Base-by-base conservation (phyloP, 225 moss, liverwort and hornwort species). In the Thuidium tamariscinum region DNA sequence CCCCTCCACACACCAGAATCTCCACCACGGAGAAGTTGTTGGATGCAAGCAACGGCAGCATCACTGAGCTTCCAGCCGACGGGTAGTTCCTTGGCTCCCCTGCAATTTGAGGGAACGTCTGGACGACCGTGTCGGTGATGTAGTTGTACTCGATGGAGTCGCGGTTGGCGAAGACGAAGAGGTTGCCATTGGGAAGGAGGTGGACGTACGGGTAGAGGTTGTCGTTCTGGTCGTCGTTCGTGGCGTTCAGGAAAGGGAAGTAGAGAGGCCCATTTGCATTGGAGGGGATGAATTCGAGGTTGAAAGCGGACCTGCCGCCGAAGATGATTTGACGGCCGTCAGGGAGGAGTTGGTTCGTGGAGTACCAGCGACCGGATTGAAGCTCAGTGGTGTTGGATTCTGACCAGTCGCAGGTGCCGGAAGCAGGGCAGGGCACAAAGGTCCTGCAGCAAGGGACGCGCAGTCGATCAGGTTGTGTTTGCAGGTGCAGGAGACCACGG, bases 141-240 rank as follows among this genome's bases (percentile, higher is more conserved):
- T 91, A 93, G 66, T 92, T 91, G 90, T 93, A 94, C 77, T 91
- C 87, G 69, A 94, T 91, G 27, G 94, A 94, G 83, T 94, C 93
- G 44, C 83, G 82, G 73, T 94, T 94, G 44, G 94, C 93, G 60
- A 94, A 94, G 9, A 94, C 54, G 83, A 88, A 94, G 90, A 94
- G 94, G 59, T 87, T 91, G 32, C 94, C 93, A 39, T 68, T 84
- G 26, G 94, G 94, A 21, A 94, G 89, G 23, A 94, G 94, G 36
- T 93, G 93, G 46, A 94, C 92, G 65, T 85, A 94, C 1, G 94
- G 94, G 85, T 94, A 94, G 71, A 94, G 93, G 66, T 94, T 94
- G 78, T 94, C 94, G n/a, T 88, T 89, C 89, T 94, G 91, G n/a
- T 82, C 83, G 82, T 94, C 94, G 73, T 85, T 88, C 9, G 94